phyloP scores from a whole-genome alignment of 1,284 basidiomycete genomes.

The Leccinum pallidistipes region DNA sequence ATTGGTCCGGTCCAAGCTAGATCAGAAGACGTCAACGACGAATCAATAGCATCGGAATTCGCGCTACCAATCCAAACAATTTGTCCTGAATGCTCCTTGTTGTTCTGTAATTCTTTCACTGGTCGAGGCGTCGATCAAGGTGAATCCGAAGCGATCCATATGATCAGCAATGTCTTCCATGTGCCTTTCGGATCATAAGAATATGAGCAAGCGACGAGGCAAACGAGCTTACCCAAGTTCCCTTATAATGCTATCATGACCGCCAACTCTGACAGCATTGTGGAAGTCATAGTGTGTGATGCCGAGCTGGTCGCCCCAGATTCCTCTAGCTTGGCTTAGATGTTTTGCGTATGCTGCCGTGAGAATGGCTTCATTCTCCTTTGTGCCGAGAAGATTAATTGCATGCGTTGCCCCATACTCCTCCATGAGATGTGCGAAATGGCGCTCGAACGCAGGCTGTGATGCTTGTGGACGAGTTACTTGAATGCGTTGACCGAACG shows the following conservation, averaged over 20 bases:
- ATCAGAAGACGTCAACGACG: slow-evolving; percentile 9
- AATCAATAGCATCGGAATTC: neutral
- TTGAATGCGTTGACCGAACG: slow-evolving; percentile 88
- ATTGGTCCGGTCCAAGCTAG: slow-evolving; percentile 95
- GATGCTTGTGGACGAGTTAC: slow-evolving; percentile 95
- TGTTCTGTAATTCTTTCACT: slow-evolving; percentile 80
- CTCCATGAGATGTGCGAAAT: slow-evolving; percentile 83
- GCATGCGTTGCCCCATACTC: slow-evolving; percentile 82
- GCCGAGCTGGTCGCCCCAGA: slow-evolving; percentile 57
- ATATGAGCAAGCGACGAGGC: slow-evolving; percentile 6
- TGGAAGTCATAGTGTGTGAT: slow-evolving; percentile 98
- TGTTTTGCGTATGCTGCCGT: slow-evolving; percentile 83
- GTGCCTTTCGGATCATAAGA: slow-evolving; percentile 42
- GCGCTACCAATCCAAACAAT: slow-evolving; percentile 91
- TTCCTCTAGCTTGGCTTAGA: slow-evolving; percentile 58
- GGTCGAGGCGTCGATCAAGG: slow-evolving; percentile 66
- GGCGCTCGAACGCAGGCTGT: slow-evolving; percentile 94
- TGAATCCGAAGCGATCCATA: slow-evolving; percentile 85
- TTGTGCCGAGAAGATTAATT: slow-evolving; percentile 86
- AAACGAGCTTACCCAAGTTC: slow-evolving; percentile 61
- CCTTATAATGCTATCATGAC: slow-evolving; percentile 83
- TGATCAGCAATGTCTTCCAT: slow-evolving; percentile 62
- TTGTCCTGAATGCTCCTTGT: slow-evolving; percentile 89
- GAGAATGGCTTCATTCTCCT: slow-evolving; percentile 90
- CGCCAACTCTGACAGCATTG: slow-evolving; percentile 74